phyloP scores from a whole-genome alignment of 495 filamentous ascomycete genomes.

The Lepidopterella palustris region DNA sequence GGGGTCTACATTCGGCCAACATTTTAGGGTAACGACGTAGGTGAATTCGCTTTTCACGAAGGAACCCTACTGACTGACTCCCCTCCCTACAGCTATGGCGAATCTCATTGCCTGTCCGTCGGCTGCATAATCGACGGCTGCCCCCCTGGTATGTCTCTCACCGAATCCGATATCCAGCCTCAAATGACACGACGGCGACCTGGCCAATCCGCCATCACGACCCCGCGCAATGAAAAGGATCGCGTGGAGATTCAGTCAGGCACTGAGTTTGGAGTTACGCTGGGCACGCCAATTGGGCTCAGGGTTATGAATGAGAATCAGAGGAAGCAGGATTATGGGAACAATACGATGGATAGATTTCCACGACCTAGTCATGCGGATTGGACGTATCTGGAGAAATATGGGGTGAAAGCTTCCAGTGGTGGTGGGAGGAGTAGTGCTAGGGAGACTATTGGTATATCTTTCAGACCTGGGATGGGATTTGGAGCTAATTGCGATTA shows the following conservation, averaged over 20 bases:
- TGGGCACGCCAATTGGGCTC: constrained; percentile 89
- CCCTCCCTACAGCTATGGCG: constrained; percentile 63
- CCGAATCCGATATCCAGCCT: constrained; percentile 86
- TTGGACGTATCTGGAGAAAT: constrained; percentile 95
- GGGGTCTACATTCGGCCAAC: not conserved
- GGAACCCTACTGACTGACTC: too few relatives aligned
- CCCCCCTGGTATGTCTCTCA: constrained; percentile 83
- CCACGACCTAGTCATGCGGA: constrained; percentile 92
- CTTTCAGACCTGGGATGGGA: constrained; percentile 8
- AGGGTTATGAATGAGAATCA: constrained; percentile 89
- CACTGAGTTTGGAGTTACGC: constrained; percentile 84
- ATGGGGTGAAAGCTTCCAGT: constrained; percentile 88
- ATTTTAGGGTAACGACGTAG: constrained; percentile 72
- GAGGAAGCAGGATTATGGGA: constrained; percentile 86
- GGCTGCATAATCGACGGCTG: constrained; percentile 74
- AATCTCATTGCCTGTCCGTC: constrained; percentile 87
- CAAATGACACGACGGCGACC: constrained; percentile 89
- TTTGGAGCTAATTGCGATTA: constrained; percentile 4
- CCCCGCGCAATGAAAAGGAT: constrained; percentile 90
- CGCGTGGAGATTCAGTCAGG: constrained; percentile 87
- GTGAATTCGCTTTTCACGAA: too few relatives aligned
- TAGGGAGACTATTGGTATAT: constrained; percentile 79
- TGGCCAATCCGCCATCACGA: constrained; percentile 84
- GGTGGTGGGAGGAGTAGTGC: constrained; percentile 90
- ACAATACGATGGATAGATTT: constrained; percentile 84